phyloP scores from a whole-genome alignment of 805 yeast species.

The Wickerhamiella vanderwaltii region DNA sequence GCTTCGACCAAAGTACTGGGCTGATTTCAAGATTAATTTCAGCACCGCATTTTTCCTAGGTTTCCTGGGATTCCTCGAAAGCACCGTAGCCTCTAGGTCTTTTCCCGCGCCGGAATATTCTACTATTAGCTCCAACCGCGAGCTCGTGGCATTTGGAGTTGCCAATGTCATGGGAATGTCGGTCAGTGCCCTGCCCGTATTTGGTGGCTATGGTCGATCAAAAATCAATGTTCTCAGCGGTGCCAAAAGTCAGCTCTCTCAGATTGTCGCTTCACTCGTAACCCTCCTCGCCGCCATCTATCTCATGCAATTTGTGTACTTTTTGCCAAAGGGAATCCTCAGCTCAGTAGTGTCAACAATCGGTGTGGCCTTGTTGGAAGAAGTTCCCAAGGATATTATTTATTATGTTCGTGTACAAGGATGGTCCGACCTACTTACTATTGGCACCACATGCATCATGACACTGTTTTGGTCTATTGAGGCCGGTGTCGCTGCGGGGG shows the following conservation, averaged over 20 bases:
- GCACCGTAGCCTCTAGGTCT: slow-evolving; percentile 84
- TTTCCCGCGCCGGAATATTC: slow-evolving; percentile 58
- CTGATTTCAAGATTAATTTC: slow-evolving; percentile 43
- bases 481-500: slow-evolving; percentile 81
- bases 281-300: slow-evolving; percentile 54
- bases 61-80: slow-evolving; percentile 80
- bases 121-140: slow-evolving; percentile 70
- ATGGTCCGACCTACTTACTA: slow-evolving; percentile 60
- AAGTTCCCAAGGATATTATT: slow-evolving; percentile 63
- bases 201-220: slow-evolving; percentile 93
- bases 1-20: slow-evolving; percentile 33
- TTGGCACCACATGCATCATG: slow-evolving; percentile 48
- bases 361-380: slow-evolving; percentile 66
- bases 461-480: slow-evolving; percentile 72
- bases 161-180: slow-evolving; percentile 52
- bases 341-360: slow-evolving; percentile 71
- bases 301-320: slow-evolving; percentile 51
- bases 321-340: slow-evolving; percentile 65
- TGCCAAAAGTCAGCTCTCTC: slow-evolving; percentile 76
- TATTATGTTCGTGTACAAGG: slow-evolving; percentile 70
- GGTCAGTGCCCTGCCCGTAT: slow-evolving; percentile 63
- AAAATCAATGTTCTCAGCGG: slow-evolving; percentile 81
- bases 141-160: slow-evolving; percentile 76
- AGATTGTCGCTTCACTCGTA: slow-evolving; percentile 65
- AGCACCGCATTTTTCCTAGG: slow-evolving; percentile 70